These are phyloP conservation scores for Cutaneotrichosporon cyanovorans DNA, from an alignment of 1,284 basidiomycete species.

Conservation along the genomic window DNA sequence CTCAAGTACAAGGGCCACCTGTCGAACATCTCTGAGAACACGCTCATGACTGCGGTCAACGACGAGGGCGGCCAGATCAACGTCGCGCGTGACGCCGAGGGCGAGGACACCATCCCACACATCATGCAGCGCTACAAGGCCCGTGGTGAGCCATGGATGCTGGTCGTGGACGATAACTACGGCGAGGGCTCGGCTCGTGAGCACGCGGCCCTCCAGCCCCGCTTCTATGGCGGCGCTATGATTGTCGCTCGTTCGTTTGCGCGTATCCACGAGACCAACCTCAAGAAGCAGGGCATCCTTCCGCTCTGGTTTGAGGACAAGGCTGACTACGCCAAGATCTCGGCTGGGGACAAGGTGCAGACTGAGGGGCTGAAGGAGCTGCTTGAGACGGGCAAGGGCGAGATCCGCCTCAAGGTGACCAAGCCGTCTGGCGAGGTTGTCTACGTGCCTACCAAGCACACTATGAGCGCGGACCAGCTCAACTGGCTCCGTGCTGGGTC, in stretches of 20 bases:
- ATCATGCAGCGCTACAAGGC: conserved; percentile 81
- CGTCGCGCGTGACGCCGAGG: conserved; percentile 65
- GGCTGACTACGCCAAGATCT: conserved; percentile 71
- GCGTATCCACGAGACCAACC: conserved; percentile 95
- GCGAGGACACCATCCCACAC: conserved; percentile 73
- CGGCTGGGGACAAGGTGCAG: conserved; percentile 63
- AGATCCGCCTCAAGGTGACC: conserved; percentile 56
- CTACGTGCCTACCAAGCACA: conserved; percentile 69
- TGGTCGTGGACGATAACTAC: conserved; percentile 90
- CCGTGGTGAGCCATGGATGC: conserved; percentile 78
- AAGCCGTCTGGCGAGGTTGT: conserved; percentile 57
- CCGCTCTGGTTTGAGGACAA: conserved; percentile 87
- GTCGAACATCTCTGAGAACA: conserved; percentile 92
- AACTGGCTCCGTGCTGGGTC: conserved; percentile 80
- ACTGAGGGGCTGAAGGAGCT: conserved; percentile 56
- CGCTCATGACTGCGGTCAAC: conserved; percentile 73
- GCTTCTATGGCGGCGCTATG: conserved; percentile 82
- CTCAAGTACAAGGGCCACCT: conserved; percentile 93
- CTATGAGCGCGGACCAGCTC: conserved; percentile 79
- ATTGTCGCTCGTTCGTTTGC: conserved; percentile 90
- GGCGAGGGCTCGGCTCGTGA: conserved; percentile 83
- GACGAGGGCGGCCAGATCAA: conserved; percentile 89
- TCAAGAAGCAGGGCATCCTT: conserved; percentile 93
- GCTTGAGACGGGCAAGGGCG: conserved; percentile 46
- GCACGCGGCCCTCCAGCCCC: conserved; percentile 92